Evolutionary conservation across 805 yeast genomes (phyloP).

Genomic region (Candida multigemmis): DNA sequence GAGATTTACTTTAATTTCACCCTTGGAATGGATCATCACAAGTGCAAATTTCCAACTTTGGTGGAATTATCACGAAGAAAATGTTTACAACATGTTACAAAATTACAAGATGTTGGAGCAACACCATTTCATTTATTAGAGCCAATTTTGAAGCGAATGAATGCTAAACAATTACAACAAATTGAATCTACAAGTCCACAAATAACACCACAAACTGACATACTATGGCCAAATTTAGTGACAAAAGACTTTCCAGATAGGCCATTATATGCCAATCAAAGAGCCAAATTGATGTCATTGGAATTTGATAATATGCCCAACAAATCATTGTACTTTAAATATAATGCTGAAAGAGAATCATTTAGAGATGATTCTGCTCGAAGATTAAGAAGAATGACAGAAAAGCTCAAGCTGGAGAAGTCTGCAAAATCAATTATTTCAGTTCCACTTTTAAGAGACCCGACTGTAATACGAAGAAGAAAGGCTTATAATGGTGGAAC

Average conservation of each 20-base stretch:
- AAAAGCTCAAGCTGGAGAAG: conserved; percentile 27
- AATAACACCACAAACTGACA: conserved; percentile 31
- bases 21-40: not conserved
- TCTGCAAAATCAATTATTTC: conserved; percentile 30
- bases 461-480: conserved; percentile 11
- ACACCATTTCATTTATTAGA: conserved; percentile 36
- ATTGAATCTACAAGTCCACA: conserved; percentile 37
- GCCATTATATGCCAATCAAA: conserved; percentile 12
- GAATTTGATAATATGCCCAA: conserved; percentile 15
- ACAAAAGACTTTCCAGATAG: conserved; percentile 40
- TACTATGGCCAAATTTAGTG: conserved; percentile 36
- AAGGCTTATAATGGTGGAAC: conserved; percentile 5
- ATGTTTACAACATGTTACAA: conserved; percentile 11
- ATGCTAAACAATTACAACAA: conserved; percentile 30
- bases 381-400: conserved; percentile 34
- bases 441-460: conserved; percentile 19
- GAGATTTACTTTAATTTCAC: not conserved
- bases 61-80: conserved; percentile 5
- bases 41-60: conserved; percentile 1
- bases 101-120: conserved; percentile 15
- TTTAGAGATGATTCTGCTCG: conserved; percentile 37
- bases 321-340: conserved; percentile 28
- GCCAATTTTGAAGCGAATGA: conserved; percentile 37
- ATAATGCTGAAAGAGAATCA: conserved; percentile 29
- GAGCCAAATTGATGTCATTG: not conserved